Evolutionary conservation across 805 yeast genomes (phyloP).

Genomic region (Starmerella sp.): DNA sequence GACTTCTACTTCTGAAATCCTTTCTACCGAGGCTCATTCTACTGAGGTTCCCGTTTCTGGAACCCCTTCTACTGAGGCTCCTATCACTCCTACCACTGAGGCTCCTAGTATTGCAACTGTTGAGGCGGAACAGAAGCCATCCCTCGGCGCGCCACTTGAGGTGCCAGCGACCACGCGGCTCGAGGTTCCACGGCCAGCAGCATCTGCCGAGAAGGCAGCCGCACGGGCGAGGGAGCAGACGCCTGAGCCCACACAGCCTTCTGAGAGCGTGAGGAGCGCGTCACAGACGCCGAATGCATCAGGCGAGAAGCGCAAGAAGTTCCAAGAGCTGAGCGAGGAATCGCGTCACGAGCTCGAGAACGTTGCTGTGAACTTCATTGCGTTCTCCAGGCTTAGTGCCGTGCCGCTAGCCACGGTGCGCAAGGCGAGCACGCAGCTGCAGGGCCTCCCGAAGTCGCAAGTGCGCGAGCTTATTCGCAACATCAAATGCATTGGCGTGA

Average conservation of each 20-base stretch:
- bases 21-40: no score
- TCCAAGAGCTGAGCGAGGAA: constrained; percentile 4
- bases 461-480: constrained; percentile 31
- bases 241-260: not conserved
- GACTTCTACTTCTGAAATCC: not conserved
- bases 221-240: not conserved
- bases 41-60: no score
- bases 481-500: constrained; percentile 67
- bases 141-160: not conserved
- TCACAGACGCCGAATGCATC: not conserved
- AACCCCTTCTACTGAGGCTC: no score
- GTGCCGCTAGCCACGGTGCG: constrained; percentile 70
- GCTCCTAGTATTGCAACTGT: no score
- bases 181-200: not conserved
- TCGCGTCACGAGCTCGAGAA: constrained; percentile 36
- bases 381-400: constrained; percentile 77
- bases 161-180: not conserved
- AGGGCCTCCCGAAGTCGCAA: constrained; percentile 32
- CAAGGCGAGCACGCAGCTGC: constrained; percentile 46
- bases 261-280: not conserved
- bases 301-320: constrained; percentile 6
- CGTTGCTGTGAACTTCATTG: constrained; percentile 69
- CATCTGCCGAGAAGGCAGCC: not conserved
- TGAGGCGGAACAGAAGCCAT: not conserved
- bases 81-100: no score